Conservation (phyloP, 129 eudicot species). For the Rutidosis leptorrhynchoides region DNA sequence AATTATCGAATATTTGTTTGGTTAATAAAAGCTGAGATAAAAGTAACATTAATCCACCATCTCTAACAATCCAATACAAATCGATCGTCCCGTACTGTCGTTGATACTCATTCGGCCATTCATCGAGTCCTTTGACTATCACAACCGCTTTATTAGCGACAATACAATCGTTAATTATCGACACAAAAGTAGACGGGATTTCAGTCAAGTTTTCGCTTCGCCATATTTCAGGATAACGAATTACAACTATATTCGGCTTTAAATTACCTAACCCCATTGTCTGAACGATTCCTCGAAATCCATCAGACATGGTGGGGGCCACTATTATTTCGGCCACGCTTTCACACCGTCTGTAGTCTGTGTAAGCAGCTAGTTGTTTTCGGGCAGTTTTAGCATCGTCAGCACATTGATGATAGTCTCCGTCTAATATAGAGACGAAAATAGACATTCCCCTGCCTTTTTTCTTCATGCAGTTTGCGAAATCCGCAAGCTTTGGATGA, state of each 20-base stretch:
- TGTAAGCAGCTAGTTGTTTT: constrained; percentile 64
- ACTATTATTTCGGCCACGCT: constrained; percentile 89
- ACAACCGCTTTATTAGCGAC: constrained; percentile 92
- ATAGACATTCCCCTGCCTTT: constrained; percentile 91
- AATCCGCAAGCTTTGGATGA: constrained; percentile 91
- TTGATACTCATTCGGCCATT: constrained; percentile 88
- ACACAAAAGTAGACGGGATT: constrained; percentile 81
- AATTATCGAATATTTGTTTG: constrained; percentile 75
- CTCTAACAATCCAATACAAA: constrained; percentile 87
- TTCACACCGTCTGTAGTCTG: constrained; percentile 81
- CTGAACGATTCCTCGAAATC: constrained; percentile 77
- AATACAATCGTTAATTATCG: constrained; percentile 76
- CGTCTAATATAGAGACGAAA: constrained; percentile 71
- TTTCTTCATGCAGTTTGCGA: constrained; percentile 89
- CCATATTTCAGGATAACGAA: constrained; percentile 93
- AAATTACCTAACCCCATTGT: constrained; percentile 91
- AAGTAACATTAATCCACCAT: constrained; percentile 87
- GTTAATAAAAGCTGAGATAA: constrained; percentile 86
- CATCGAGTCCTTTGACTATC: constrained; percentile 83
- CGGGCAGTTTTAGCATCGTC: constrained; percentile 82
- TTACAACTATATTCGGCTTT: constrained; percentile 83
- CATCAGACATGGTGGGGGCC: constrained; percentile 79
- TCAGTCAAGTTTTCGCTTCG: constrained; percentile 68
- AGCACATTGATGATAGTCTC: constrained; percentile 71
- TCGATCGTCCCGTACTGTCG: constrained; percentile 81